Evolutionary conservation across 306 rosid genomes (phyloP).

Genomic region (Arachis stenosperma): DNA sequence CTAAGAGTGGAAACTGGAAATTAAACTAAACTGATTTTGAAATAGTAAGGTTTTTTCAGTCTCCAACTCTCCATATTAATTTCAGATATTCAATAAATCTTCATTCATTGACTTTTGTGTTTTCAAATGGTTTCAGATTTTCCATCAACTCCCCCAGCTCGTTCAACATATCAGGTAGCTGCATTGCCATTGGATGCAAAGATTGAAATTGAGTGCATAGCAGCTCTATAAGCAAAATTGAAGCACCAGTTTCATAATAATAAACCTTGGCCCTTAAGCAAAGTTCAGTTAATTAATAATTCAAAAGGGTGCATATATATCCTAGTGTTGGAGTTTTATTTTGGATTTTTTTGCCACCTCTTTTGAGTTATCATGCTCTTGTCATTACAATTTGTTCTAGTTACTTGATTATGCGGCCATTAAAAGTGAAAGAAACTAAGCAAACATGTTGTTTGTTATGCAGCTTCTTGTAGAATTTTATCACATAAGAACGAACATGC

Average conservation of each 20-base stretch:
- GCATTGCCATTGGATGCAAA: slow-evolving; percentile 90
- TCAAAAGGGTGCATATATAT: slow-evolving; percentile 31
- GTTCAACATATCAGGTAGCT: slow-evolving; percentile 89
- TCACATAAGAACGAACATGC: neutral
- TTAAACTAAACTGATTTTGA: neutral
- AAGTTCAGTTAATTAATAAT: slow-evolving; percentile 49
- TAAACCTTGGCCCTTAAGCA: slow-evolving; percentile 7
- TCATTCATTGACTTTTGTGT: neutral
- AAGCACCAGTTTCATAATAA: neutral
- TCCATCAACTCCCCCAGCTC: slow-evolving; percentile 85
- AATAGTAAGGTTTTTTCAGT: neutral
- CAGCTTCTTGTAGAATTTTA: neutral
- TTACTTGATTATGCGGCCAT: neutral
- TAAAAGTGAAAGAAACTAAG: neutral
- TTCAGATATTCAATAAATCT: slow-evolving; percentile 7
- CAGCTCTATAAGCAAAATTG: slow-evolving; percentile 50
- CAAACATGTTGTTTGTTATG: neutral
- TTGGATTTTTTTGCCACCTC: slow-evolving; percentile 14
- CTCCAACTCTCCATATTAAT: neutral
- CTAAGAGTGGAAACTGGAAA: slow-evolving; percentile 1
- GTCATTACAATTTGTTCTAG: slow-evolving; percentile 5
- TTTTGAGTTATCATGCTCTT: slow-evolving; percentile 26
- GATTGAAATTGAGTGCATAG: slow-evolving; percentile 96
- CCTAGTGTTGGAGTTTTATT: slow-evolving; percentile 32
- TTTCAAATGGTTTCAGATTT: slow-evolving; percentile 60